Percentiles rank a stretch among this genome's conserved stretches.
Evolutionary conservation across 345 rosid genomes (phyloP).

Genomic region (Mallotus nudiflorus): DNA sequence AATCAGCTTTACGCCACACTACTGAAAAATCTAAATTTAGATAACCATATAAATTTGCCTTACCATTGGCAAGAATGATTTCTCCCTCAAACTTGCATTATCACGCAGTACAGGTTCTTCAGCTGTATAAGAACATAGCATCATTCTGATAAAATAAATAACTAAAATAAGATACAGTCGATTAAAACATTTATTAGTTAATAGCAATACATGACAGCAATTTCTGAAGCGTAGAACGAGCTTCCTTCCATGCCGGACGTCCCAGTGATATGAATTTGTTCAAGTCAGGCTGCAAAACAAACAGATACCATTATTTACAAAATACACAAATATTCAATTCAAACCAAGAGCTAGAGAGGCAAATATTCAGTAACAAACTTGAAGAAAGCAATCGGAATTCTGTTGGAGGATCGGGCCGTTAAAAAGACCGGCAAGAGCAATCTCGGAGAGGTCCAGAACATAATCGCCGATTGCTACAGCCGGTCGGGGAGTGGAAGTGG

Average conservation of each 20-base stretch:
- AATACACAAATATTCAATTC: neutral
- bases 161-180: neutral
- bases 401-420: conserved; percentile 58
- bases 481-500: conserved; percentile 57
- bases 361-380: conserved; percentile 44
- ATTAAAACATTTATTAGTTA: neutral
- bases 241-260: conserved; percentile 95
- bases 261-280: conserved; percentile 84
- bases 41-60: neutral
- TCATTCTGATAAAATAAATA: neutral
- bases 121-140: conserved; percentile 51
- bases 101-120: conserved; percentile 69
- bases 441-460: conserved; percentile 73
- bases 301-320: neutral
- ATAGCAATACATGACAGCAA: conserved; percentile 58
- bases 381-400: conserved; percentile 75
- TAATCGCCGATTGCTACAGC: conserved; percentile 83
- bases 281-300: conserved; percentile 60
- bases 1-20: neutral
- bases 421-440: conserved; percentile 77
- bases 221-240: conserved; percentile 80
- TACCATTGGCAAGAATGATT: conserved; percentile 73
- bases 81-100: conserved; percentile 55
- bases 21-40: neutral
- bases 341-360: neutral